Conservation (phyloP, 1,139 yeast genomes). For the Taphrina wiesneri region DNA sequence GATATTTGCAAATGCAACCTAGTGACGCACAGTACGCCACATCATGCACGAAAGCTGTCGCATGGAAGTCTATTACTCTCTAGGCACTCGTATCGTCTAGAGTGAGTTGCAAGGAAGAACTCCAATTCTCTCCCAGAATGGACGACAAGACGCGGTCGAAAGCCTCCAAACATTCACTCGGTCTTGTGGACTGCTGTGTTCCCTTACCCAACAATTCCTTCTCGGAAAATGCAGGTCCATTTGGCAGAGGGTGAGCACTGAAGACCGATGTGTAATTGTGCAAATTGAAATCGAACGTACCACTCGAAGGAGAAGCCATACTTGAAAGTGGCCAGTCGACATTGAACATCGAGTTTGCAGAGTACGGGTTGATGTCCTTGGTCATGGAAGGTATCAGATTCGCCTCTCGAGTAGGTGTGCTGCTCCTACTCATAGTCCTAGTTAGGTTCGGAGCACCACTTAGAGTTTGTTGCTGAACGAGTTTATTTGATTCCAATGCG, state of each 20-base stretch:
- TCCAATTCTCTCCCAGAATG: constrained; percentile 14
- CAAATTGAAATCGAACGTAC: constrained; percentile 26
- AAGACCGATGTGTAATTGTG: constrained; percentile 21
- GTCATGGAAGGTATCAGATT: constrained; percentile 2
- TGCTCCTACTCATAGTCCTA: not conserved
- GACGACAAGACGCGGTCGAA: constrained; percentile 14
- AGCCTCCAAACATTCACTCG: constrained; percentile 11
- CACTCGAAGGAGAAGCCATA: constrained; percentile 19
- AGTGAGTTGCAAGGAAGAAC: not conserved
- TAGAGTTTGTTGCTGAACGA: constrained; percentile 2
- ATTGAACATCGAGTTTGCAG: constrained; percentile 9
- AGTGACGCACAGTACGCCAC: not conserved
- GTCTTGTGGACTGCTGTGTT: not conserved
- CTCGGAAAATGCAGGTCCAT: not conserved
- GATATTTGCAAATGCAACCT: not conserved
- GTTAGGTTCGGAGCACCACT: not conserved
- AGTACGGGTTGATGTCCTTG: constrained; percentile 29
- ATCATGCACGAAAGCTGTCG: not conserved
- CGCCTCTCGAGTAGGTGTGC: constrained; percentile 17
- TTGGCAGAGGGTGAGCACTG: not conserved
- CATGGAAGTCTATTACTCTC: not conserved
- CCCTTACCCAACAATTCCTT: constrained; percentile 13
- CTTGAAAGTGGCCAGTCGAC: constrained; percentile 29
- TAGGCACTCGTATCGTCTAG: not conserved
- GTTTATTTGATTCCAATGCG: constrained; percentile 7